Percentiles rank a stretch among this genome's conserved stretches.
phyloP scores from a whole-genome alignment of 805 yeast species.

The Wickerhamiella azymoides region DNA sequence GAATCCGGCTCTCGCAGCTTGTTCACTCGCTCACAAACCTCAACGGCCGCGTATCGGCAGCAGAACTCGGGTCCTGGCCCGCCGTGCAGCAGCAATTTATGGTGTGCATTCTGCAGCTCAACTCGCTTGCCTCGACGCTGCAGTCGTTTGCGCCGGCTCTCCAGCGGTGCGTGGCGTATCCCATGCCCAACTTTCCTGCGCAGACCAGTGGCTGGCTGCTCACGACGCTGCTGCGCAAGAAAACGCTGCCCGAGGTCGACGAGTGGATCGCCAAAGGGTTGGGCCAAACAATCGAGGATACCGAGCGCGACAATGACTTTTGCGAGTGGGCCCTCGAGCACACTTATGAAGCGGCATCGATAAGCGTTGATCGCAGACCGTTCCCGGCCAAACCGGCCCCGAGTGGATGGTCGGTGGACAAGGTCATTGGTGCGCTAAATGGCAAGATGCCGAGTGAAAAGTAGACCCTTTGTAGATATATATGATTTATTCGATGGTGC shows the following conservation, averaged over 20 bases:
- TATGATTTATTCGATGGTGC: too few relatives aligned
- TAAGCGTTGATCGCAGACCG: constrained; percentile 16
- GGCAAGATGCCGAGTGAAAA: constrained; percentile 8
- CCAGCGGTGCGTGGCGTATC: constrained; percentile 61
- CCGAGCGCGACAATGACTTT: constrained; percentile 35
- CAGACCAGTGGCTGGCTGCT: constrained; percentile 69
- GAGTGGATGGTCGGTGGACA: constrained; percentile 11
- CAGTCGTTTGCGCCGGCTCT: constrained; percentile 46
- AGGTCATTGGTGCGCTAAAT: constrained; percentile 14
- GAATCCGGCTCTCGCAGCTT: constrained; percentile 23
- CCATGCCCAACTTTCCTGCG: constrained; percentile 73
- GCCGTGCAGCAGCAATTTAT: constrained; percentile 74
- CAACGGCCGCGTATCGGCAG: constrained; percentile 37
- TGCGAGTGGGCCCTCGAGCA: constrained; percentile 52
- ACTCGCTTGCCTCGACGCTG: constrained; percentile 58
- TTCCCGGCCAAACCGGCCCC: constrained; percentile 15
- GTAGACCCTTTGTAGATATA: too few relatives aligned
- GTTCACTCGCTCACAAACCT: constrained; percentile 47
- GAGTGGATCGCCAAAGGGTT: constrained; percentile 54
- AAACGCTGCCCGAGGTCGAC: constrained; percentile 78
- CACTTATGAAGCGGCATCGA: constrained; percentile 37
- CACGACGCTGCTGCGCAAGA: constrained; percentile 75
- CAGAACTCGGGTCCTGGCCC: constrained; percentile 40
- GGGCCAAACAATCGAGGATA: constrained; percentile 26
- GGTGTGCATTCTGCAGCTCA: constrained; percentile 68